These are phyloP conservation scores for Pachyrhizus erosus DNA, from an alignment of 306 rosid genomes.

Conservation along the genomic window DNA sequence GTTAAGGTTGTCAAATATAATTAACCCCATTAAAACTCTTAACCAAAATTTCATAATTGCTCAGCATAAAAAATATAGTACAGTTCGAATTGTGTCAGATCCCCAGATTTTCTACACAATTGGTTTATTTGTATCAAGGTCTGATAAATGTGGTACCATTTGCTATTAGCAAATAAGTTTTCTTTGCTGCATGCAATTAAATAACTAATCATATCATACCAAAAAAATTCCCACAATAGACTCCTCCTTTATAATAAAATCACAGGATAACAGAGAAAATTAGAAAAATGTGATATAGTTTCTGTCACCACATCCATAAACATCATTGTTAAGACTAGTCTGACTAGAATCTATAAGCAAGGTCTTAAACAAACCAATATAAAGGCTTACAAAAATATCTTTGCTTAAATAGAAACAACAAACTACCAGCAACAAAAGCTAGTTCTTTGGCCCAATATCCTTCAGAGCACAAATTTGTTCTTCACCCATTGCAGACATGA, in stretches of 20 bases:
- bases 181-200: not conserved
- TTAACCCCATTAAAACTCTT: not conserved
- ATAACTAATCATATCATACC: not conserved
- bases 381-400: conserved; percentile 46
- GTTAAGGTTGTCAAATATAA: not conserved
- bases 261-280: conserved; percentile 6
- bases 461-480: conserved; percentile 79
- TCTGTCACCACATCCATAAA: conserved; percentile 51
- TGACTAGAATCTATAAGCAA: conserved; percentile 42
- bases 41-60: not conserved
- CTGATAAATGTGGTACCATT: not conserved
- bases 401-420: conserved; percentile 49
- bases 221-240: not conserved
- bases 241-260: conserved; percentile 38
- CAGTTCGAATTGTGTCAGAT: not conserved
- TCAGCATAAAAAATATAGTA: not conserved
- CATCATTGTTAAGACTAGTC: conserved; percentile 40
- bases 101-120: not conserved
- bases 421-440: conserved; percentile 23
- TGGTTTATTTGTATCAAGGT: not conserved
- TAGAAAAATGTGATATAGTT: conserved; percentile 38
- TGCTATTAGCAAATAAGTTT: not conserved
- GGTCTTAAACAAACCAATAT: conserved; percentile 39
- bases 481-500: conserved; percentile 91
- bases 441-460: conserved; percentile 80